Conservation (phyloP, 1,284 basidiomycete genomes). For the Wolfiporia cocos region DNA sequence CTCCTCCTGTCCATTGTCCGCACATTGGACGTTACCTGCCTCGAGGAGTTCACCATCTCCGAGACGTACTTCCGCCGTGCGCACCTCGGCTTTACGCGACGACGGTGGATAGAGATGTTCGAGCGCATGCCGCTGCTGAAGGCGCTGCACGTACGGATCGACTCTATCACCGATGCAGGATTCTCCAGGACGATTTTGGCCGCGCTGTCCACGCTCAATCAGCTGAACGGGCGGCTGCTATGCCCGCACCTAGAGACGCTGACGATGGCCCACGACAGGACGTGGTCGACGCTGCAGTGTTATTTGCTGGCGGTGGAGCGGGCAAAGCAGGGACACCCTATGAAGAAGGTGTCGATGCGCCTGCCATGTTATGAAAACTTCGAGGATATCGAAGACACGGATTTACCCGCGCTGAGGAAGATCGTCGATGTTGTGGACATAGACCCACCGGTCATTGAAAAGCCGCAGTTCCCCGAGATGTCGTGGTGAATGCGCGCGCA, state of each 20-base stretch:
- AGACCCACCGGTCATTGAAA: conserved; percentile 18
- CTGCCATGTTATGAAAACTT: conserved; percentile 26
- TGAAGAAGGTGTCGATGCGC: conserved; percentile 23
- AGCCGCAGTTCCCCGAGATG: conserved; percentile 15
- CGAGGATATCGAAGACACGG: conserved; percentile 25
- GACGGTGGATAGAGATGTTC: conserved; percentile 22
- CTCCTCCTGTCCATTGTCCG: conserved; percentile 20
- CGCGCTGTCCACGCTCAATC: conserved; percentile 18
- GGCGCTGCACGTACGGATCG: conserved; percentile 21
- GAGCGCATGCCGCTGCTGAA: conserved; percentile 22
- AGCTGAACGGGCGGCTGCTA: conserved; percentile 15
- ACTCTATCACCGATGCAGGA: conserved; percentile 23
- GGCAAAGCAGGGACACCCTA: conserved; percentile 15
- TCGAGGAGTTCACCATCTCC: conserved; percentile 25
- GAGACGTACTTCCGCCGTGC: conserved; percentile 21
- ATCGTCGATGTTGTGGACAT: conserved; percentile 24
- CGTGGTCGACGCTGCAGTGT: conserved; percentile 26
- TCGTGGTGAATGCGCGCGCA: conserved; percentile 15
- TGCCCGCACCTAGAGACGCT: conserved; percentile 23
- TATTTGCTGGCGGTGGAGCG: conserved; percentile 22
- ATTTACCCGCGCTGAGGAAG: conserved; percentile 19
- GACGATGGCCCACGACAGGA: conserved; percentile 22
- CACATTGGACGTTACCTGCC: conserved; percentile 19
- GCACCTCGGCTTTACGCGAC: conserved; percentile 20
- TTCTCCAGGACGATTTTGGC: conserved; percentile 23